phyloP scores from a whole-genome alignment of 805 yeast genomes.

The Wickerhamiella musiphila region DNA sequence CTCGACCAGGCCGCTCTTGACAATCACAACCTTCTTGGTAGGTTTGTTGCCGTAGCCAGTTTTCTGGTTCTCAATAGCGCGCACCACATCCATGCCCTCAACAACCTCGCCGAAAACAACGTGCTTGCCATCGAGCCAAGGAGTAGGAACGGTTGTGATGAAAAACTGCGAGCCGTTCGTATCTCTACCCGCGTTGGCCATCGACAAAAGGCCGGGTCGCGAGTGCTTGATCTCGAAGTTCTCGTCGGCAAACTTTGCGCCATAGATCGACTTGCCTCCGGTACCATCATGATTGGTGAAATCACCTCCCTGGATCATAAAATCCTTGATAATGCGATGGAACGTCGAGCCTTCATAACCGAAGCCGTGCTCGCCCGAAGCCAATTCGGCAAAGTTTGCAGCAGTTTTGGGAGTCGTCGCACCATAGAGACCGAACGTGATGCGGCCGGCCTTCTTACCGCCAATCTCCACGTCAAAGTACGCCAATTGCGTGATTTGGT shows the following conservation, averaged over 20 bases:
- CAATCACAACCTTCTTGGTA: slow-evolving; percentile 41
- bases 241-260: slow-evolving; percentile 60
- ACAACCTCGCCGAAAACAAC: slow-evolving; percentile 94
- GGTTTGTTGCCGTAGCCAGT: slow-evolving; percentile 64
- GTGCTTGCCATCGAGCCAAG: slow-evolving; percentile 88
- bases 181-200: slow-evolving; percentile 61
- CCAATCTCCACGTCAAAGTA: slow-evolving; percentile 77
- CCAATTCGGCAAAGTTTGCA: slow-evolving; percentile 69
- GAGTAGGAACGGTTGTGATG: slow-evolving; percentile 77
- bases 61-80: slow-evolving; percentile 53
- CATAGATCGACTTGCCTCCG: slow-evolving; percentile 72
- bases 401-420: slow-evolving; percentile 74
- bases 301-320: slow-evolving; percentile 84
- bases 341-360: slow-evolving; percentile 48
- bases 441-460: slow-evolving; percentile 57
- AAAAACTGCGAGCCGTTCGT: slow-evolving; percentile 86
- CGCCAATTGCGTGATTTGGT: slow-evolving; percentile 58
- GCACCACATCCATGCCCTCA: slow-evolving; percentile 64
- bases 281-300: slow-evolving; percentile 43
- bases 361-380: slow-evolving; percentile 55
- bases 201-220: slow-evolving; percentile 50
- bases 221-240: slow-evolving; percentile 40
- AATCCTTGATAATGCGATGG: slow-evolving; percentile 56
- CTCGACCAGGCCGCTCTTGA: slow-evolving; percentile 48
- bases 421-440: slow-evolving; percentile 78